Evolutionary conservation across 1,284 basidiomycete genomes (phyloP).

Genomic region (Sporisorium sorghi): DNA sequence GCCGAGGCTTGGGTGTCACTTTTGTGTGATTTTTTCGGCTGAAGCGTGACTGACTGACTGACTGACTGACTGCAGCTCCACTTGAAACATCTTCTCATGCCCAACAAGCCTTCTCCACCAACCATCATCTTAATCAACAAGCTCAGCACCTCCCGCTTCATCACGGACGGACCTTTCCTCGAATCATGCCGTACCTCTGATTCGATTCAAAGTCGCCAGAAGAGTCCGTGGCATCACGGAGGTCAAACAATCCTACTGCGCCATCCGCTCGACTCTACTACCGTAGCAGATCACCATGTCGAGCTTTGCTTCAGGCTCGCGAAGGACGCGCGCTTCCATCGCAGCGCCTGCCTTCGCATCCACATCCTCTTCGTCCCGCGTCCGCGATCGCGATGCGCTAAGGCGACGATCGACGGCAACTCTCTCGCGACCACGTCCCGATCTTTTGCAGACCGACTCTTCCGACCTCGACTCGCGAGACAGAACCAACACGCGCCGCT

Average conservation of each 20-base stretch:
- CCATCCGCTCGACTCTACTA: not conserved
- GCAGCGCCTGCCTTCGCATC: slow-evolving; percentile 22
- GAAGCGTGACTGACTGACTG: not conserved
- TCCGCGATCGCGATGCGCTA: not conserved
- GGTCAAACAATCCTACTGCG: not conserved
- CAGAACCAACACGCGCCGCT: not conserved
- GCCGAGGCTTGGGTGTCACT: not conserved
- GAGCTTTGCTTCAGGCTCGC: slow-evolving; percentile 6
- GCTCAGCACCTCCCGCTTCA: not conserved
- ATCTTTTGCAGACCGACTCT: slow-evolving; percentile 3
- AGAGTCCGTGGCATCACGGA: not conserved
- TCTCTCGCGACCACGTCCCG: not conserved
- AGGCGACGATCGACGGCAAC: slow-evolving; percentile 15
- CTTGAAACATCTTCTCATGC: slow-evolving; percentile 1
- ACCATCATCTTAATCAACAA: not conserved
- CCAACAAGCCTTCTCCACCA: not conserved
- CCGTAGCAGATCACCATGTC: slow-evolving; percentile 12
- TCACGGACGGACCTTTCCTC: not conserved
- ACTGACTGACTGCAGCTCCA: not conserved
- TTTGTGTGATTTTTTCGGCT: not conserved
- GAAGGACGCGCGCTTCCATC: slow-evolving; percentile 26
- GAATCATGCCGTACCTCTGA: slow-evolving; percentile 1
- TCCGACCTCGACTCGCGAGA: slow-evolving; percentile 21
- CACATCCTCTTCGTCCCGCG: slow-evolving; percentile 9
- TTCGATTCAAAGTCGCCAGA: not conserved